A percentile compares a stretch with the other conserved stretches of the same genome.
Conservation (phyloP, 2,329 filamentous ascomycete genomes). For the Podosphaera xanthii region DNA sequence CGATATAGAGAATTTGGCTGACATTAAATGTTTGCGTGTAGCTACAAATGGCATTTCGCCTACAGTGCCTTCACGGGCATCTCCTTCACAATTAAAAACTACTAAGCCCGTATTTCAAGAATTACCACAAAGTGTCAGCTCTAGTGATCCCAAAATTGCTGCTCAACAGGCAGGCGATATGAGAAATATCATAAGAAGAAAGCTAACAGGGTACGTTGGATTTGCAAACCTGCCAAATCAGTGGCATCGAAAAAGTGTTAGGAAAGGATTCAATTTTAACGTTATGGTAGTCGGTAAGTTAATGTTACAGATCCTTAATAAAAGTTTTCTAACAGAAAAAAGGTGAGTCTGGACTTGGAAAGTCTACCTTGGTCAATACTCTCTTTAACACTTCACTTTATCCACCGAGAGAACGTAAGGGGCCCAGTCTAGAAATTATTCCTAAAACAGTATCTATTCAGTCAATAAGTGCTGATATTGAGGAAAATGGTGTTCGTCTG, state of each 20-base stretch:
- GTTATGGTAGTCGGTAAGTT: constrained; percentile 98
- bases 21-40: constrained; percentile 16
- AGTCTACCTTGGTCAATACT: constrained; percentile 97
- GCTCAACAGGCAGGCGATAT: constrained; percentile 18
- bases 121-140: constrained; percentile 17
- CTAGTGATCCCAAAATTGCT: constrained; percentile 16
- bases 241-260: constrained; percentile 99
- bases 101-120: constrained; percentile 12
- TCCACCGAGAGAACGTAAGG: constrained; percentile 95
- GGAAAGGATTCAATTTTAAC: constrained; percentile 99
- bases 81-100: constrained; percentile 13
- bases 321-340: constrained; percentile 7
- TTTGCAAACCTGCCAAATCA: constrained; percentile 98
- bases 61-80: constrained; percentile 13
- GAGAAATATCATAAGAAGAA: constrained; percentile 84
- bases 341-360: constrained; percentile 98
- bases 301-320: background rate
- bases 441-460: constrained; percentile 94
- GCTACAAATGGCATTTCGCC: constrained; percentile 16
- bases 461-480: constrained; percentile 87
- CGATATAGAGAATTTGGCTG: constrained; percentile 14
- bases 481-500: constrained; percentile 93
- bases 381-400: constrained; percentile 99
- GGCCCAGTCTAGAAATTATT: constrained; percentile 89
- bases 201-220: constrained; percentile 93